phyloP scores from a whole-genome alignment of 106 monocot genomes.

The Platanthera zijinensis region DNA sequence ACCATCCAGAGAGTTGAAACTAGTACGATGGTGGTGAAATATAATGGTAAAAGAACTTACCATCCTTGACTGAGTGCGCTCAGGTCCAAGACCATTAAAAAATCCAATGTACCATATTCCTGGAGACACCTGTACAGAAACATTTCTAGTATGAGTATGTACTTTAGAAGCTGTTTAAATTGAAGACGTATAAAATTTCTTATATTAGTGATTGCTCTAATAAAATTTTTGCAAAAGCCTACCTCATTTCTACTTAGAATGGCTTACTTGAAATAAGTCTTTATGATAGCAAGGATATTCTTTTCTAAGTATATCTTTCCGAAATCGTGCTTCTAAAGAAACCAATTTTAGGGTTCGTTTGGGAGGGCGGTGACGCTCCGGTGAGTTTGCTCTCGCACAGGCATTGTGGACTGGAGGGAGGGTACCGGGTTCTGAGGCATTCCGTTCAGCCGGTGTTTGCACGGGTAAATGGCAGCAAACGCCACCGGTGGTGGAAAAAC shows the following conservation, averaged over 20 bases:
- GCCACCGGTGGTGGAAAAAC: too few species aligned
- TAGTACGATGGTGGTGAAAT: background rate
- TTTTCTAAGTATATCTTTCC: too few species aligned
- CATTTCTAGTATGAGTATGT: background rate
- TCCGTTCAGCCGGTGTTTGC: too few species aligned
- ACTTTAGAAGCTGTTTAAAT: background rate
- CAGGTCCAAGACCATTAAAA: constrained; percentile 90
- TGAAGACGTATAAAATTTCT: background rate
- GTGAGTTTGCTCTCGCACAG: too few species aligned
- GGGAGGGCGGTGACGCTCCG: too few species aligned
- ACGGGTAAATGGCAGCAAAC: too few species aligned
- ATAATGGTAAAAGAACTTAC: constrained; percentile 21
- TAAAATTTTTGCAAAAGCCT: background rate
- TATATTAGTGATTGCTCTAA: background rate
- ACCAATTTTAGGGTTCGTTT: too few species aligned
- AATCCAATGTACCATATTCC: constrained; percentile 86
- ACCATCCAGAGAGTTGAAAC: constrained; percentile 2
- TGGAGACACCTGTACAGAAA: constrained; percentile 51
- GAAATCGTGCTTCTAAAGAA: too few species aligned
- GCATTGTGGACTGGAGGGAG: too few species aligned
- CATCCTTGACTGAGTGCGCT: constrained; percentile 86
- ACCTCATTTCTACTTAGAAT: background rate
- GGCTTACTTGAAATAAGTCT: background rate
- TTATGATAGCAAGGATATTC: background rate
- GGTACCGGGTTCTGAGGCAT: too few species aligned